Base-by-base conservation (phyloP, 2,329 filamentous ascomycete genomes). In the Xylariaceae sp. region DNA sequence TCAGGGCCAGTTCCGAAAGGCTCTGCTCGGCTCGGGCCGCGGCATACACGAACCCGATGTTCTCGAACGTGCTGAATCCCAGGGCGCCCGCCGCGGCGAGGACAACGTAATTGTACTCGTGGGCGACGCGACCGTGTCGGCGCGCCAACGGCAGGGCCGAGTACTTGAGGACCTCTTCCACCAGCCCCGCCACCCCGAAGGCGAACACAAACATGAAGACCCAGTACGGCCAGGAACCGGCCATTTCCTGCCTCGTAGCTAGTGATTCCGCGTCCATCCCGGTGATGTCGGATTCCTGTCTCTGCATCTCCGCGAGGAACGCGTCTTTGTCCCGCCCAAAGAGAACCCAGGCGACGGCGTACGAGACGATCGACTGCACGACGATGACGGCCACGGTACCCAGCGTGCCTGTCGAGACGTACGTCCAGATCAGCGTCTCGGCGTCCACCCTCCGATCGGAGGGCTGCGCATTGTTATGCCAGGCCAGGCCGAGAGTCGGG, bases 141-240 rank as follows among this genome's bases (percentile, higher is more conserved):
- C 57, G 57, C 9, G 61, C 61, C n/a, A 53, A 52, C 14, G 19
- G 23, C 4, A 65, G 7, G 14, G 54, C 52, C 19, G 52, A 54
- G 23, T 62, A 64, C 40, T 64, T 66, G 26, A 64, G 44, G 6
- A 48, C 32, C 26, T 64, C 64, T 51, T 66, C 64, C 12, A 60
- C 42, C 16, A 61, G 20, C 12, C 54, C 59, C 9, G 64, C 59
- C 3, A 40, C 49, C 23, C 48, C 18, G 41, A 62, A 63, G 6
- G 49, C 44, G 26, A 64, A 50, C 12, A 57, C 20, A 44, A 50
- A 14, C 48, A 62, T 54, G 20, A 64, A 64, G 2, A 49, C 29
- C 61, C 61, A 65, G 46, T 65, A 61, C 53, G 44, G 54, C 49
- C 52, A 61, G 12, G 26, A 29, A 3, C 29, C 10, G 2, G 60